Evolutionary conservation across 306 rosid genomes (phyloP), one percentile per base, ranked within the genome.

Genomic region (Mimosa bimucronata): DNA sequence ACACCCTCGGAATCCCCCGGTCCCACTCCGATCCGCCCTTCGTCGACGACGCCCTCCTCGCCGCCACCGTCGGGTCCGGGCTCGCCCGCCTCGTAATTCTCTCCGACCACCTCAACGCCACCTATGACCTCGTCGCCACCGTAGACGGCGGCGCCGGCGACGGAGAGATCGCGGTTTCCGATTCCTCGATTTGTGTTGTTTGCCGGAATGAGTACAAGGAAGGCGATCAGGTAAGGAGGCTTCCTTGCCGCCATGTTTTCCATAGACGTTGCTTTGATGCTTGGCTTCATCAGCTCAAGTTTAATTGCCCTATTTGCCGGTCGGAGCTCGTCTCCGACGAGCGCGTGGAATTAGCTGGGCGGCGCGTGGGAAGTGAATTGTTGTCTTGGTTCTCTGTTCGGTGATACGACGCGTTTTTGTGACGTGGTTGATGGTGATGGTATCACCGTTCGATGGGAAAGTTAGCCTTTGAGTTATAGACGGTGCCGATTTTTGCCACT

Each of bases 271-370:
- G 98, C 84, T 87, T 95, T 74, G 93, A 95, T 29, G 94, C 88
- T 0, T 95, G 98, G 94, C 93, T 95, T 21, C 86, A 80, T 46
- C 91, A 88, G 45, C 84, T 83, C 80, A 92, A 91, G 74, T 91
- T 95, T 80, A 95, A 77, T 77, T 95, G 98, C 75, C 98, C 98
- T 3, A 77, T 91, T 45, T 95, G 98, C 74, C 98, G 98, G 37
- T 85, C 85, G 6, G 83, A 95, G 0, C 86, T 91, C 12, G 25
- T 87, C 14, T 34, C 87, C n/a, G 89, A 76, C 0, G 83, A 87
- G 81, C 86, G 90, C 93, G 90, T 94, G 10, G 81, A 80, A 0
- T 37, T 81, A 83, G 83, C 88, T 38, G 81, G 81, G 75, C 86
- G 80, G 68, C 91, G 89, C 45, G 86, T 91, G 25, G 89, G 92